A percentile compares a stretch with the other conserved stretches of the same genome.
Conservation (phyloP, 176 grass and related monocot species). For the Chloris gayana region DNA sequence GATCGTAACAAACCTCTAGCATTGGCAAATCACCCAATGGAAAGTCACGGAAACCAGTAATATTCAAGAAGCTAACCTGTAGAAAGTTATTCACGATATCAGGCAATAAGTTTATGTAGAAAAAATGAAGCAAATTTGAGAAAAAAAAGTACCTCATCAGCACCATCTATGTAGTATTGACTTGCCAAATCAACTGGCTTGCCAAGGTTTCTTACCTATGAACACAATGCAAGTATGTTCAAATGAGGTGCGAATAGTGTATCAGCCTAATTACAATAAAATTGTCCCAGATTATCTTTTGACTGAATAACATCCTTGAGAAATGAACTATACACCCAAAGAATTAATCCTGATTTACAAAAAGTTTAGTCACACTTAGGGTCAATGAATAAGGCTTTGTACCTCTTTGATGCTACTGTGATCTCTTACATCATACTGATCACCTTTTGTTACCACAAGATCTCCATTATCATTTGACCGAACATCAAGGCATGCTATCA, state of each 20-base stretch:
- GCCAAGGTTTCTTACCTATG: conserved; percentile 95
- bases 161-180: conserved; percentile 95
- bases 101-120: conserved; percentile 24
- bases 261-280: conserved; percentile 6
- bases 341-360: conserved; percentile 26
- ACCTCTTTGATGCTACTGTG: conserved; percentile 77
- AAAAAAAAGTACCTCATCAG: conserved; percentile 77
- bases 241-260: neutral
- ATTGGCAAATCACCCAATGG: conserved; percentile 96
- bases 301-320: neutral
- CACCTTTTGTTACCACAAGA: conserved; percentile 99
- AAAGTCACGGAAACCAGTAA: conserved; percentile 99
- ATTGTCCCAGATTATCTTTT: conserved; percentile 3
- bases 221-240: conserved; percentile 26
- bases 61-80: conserved; percentile 99
- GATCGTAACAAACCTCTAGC: conserved; percentile 81
- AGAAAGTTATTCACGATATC: conserved; percentile 35
- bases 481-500: conserved; percentile 99
- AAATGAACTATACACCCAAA: conserved; percentile 16
- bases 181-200: conserved; percentile 97
- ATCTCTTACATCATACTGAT: conserved; percentile 99
- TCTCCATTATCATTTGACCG: conserved; percentile 95
- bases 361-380: neutral
- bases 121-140: conserved; percentile 22
- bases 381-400: conserved; percentile 5